Evolutionary conservation across 148 eudicot species (phyloP), one percentile per base, ranked within the genome.

Genomic region (Camellia granthamiana): DNA sequence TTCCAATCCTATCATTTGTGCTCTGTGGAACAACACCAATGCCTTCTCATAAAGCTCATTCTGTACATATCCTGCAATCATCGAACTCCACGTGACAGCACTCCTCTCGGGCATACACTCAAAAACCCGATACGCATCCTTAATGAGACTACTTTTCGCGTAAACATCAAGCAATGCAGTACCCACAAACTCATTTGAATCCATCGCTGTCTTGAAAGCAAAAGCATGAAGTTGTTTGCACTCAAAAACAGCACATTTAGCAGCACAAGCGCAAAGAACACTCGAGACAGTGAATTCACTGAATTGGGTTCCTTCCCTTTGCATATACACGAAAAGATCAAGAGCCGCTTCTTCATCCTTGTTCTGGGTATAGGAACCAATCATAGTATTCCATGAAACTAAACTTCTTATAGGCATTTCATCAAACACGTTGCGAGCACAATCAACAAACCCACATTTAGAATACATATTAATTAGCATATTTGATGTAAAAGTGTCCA

Each of bases 241-340:
- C 86, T 94, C 98, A 38, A 80, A 79, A 54, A 92, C 79, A 4
- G 91, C 92, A 11, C 69, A 77, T 65, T 89, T 87, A 1, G 92
- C 88, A 30, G 97, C 97, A 80, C 98, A 92, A 43, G 98, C 98
- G 71, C 98, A 92, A 6, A 94, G 86, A 3, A 94, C 92, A 16
- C 92, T 83, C 11, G 97, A 89, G 41, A 94, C 63, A 0, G 97
- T 90, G 79, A 94, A 94, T 79, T 90, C 95, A 46, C 87, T 89
- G 43, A 90, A 77, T 52, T 78, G 51, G 18, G 80, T 65, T 11
- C 83, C 82, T 63, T 87, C 91, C 55, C 92, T 89, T 75, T 84
- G 91, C 98, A 94, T 90, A 55, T 82, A 63, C 64, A 87, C 79
- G 64, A 92, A 92, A 14, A 94, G 91, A 71, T 74, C 11, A 43